Conservation (phyloP, 768 basidiomycete species). For the Tricholoma matsutake region DNA sequence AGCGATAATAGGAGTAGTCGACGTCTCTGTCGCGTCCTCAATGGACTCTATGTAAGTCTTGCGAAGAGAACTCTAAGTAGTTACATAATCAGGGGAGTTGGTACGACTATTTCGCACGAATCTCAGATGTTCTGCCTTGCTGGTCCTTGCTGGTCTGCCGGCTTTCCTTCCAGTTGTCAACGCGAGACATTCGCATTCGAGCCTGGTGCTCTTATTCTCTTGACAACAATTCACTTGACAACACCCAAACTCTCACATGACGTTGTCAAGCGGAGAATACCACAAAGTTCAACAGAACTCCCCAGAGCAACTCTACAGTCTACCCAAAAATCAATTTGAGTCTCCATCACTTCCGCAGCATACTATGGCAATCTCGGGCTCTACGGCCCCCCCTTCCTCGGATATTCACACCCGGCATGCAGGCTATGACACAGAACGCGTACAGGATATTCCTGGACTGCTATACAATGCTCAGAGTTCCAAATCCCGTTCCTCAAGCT, state of each 20-base stretch:
- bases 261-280: background rate
- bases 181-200: background rate
- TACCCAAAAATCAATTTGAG: background rate
- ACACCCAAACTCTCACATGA: background rate
- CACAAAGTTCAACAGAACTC: background rate
- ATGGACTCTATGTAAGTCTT: no score
- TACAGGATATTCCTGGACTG: slow-evolving; percentile 9
- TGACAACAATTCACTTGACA: background rate
- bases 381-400: slow-evolving; percentile 11
- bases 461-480: slow-evolving; percentile 8
- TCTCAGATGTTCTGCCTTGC: no score
- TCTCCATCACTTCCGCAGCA: slow-evolving; percentile 10
- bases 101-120: no score
- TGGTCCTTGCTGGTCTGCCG: no score
- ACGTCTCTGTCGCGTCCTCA: no score
- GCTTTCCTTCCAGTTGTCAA: background rate
- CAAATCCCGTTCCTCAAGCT: slow-evolving; percentile 35
- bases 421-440: slow-evolving; percentile 24
- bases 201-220: background rate
- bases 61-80: no score
- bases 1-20: no score
- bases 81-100: no score
- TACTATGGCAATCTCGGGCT: slow-evolving; percentile 7
- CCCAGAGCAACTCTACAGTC: background rate
- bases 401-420: slow-evolving; percentile 1